These are phyloP conservation scores for Psilocybe sp. DNA, from an alignment of 768 basidiomycete species.

Conservation along the genomic window DNA sequence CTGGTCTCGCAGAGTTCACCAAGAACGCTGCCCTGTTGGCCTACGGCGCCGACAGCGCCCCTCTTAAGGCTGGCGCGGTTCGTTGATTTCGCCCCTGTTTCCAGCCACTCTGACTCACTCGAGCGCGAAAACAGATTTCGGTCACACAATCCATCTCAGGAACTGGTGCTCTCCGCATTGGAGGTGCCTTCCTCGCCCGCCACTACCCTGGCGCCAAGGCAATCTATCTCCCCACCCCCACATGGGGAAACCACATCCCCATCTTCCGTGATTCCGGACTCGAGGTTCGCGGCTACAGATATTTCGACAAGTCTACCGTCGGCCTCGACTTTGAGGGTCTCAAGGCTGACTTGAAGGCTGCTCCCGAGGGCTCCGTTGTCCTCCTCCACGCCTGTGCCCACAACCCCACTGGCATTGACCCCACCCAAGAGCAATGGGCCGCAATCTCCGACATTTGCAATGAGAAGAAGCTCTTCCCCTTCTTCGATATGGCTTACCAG, in stretches of 20 bases:
- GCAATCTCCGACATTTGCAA: constrained; percentile 85
- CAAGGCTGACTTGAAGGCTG: constrained; percentile 79
- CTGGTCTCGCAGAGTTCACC: constrained; percentile 84
- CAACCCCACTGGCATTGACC: constrained; percentile 98
- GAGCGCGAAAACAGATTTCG: constrained; percentile 53
- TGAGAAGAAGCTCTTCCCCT: constrained; percentile 90
- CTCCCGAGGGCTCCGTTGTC: constrained; percentile 79
- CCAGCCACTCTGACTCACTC: constrained; percentile 5
- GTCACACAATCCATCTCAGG: constrained; percentile 95
- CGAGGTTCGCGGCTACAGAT: constrained; percentile 89
- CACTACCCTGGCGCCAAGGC: constrained; percentile 85
- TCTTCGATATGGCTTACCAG: constrained; percentile 99
- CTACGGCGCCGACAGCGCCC: constrained; percentile 79
- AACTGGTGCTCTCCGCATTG: constrained; percentile 95
- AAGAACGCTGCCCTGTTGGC: constrained; percentile 86
- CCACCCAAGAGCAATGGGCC: constrained; percentile 89
- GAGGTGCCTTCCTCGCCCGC: constrained; percentile 85
- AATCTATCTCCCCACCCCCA: constrained; percentile 89
- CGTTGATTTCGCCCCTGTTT: constrained; percentile 25
- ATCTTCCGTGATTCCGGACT: constrained; percentile 94
- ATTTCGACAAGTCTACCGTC: constrained; percentile 90
- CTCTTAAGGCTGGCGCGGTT: constrained; percentile 70
- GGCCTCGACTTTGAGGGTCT: constrained; percentile 91
- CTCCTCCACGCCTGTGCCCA: constrained; percentile 96
- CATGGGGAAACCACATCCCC: constrained; percentile 97